Evolutionary conservation across 352 stramenopile species (phyloP).

Genomic region (Globisporangium cylindrosporum): DNA sequence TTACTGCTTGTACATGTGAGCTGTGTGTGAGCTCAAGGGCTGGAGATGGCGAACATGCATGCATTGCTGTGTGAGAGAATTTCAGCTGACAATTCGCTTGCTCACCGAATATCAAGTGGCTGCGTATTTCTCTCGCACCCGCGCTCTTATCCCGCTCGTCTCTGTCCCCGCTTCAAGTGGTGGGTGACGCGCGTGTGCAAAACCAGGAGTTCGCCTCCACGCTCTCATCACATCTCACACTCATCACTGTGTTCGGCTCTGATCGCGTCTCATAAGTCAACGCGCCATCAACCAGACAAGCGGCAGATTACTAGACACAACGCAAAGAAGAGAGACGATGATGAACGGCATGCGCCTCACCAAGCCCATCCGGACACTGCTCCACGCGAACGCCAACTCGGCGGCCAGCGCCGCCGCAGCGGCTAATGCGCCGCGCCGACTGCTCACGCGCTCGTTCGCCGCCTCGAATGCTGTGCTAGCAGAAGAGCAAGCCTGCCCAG

Average conservation of each 20-base stretch:
- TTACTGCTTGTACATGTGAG: too few relatives aligned
- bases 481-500: background rate
- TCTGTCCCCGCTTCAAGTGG: slow-evolving; percentile 15
- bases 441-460: background rate
- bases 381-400: background rate
- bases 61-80: too few relatives aligned
- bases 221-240: background rate
- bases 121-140: background rate
- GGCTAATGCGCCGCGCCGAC: background rate
- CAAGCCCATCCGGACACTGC: slow-evolving; percentile 12
- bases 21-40: too few relatives aligned
- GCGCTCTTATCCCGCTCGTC: slow-evolving; percentile 1
- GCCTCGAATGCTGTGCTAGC: background rate
- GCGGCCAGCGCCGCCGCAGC: background rate
- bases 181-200: slow-evolving; percentile 22
- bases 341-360: slow-evolving; percentile 13
- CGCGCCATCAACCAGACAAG: slow-evolving; percentile 10
- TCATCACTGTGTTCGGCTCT: background rate
- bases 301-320: background rate
- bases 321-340: background rate
- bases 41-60: too few relatives aligned
- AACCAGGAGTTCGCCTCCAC: slow-evolving; percentile 9
- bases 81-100: too few relatives aligned
- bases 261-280: slow-evolving; percentile 10
- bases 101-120: too few relatives aligned